phyloP scores from a whole-genome alignment of 495 filamentous ascomycete species.

The Halenospora varia region DNA sequence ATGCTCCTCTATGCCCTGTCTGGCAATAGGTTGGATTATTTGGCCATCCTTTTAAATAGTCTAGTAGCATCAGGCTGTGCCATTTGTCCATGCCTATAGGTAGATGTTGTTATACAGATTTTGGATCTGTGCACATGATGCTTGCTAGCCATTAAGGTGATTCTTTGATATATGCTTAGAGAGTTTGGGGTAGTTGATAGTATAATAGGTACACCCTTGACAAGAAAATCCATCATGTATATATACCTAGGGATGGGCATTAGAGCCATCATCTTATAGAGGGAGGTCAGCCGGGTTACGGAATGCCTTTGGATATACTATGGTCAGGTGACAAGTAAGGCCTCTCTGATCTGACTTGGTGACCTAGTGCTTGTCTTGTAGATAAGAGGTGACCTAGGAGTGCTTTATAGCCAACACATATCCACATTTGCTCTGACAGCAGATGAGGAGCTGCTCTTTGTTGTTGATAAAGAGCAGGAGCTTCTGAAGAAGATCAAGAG shows the following conservation, averaged over 20 bases:
- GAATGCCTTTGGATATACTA: not conserved
- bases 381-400: not conserved
- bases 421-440: not conserved
- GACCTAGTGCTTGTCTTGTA: not conserved
- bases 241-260: not conserved
- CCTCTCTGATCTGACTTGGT: not conserved
- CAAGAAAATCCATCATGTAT: conserved; percentile 1
- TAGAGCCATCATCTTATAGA: conserved; percentile 1
- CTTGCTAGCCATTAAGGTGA: not conserved
- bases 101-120: not conserved
- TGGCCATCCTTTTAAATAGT: not conserved
- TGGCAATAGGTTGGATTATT: not conserved
- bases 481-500: not conserved
- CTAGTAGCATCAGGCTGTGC: not conserved
- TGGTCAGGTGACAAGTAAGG: not conserved
- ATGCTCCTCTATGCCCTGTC: not conserved
- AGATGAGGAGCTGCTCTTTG: not conserved
- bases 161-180: not conserved
- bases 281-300: not conserved
- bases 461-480: not conserved
- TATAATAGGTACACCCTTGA: conserved; percentile 1
- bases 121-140: not conserved
- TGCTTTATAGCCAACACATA: not conserved
- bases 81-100: conserved; percentile 1
- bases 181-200: not conserved